Conservation (phyloP, 208 protist species). For the Sergeia podlipaevii region DNA sequence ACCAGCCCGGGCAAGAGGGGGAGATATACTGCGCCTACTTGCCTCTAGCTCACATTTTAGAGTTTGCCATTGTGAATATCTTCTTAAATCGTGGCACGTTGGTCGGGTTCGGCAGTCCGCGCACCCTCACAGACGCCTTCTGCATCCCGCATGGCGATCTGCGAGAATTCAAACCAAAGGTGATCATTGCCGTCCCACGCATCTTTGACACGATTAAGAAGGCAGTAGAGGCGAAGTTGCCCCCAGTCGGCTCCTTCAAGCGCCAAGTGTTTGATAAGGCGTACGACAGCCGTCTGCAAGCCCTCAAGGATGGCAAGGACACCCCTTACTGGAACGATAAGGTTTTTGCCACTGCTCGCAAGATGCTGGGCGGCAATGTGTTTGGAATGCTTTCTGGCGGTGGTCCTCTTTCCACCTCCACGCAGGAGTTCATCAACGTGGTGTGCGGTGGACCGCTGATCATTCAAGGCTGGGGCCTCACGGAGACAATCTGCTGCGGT, state of each 20-base stretch:
- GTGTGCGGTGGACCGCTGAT: conserved; percentile 20
- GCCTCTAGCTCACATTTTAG: conserved; percentile 72
- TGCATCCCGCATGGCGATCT: conserved; percentile 49
- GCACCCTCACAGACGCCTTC: conserved; percentile 29
- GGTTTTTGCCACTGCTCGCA: conserved; percentile 43
- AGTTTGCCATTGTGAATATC: conserved; percentile 40
- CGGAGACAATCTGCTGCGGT: conserved; percentile 49
- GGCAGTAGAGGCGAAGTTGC: conserved; percentile 42
- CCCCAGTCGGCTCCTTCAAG: conserved; percentile 24
- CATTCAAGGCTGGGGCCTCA: conserved; percentile 67
- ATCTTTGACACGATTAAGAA: conserved; percentile 77
- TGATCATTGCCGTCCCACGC: conserved; percentile 63
- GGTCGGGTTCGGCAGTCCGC: conserved; percentile 42
- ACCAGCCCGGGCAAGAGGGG: conserved; percentile 29
- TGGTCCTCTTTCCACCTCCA: conserved; percentile 32
- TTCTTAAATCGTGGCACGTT: conserved; percentile 31
- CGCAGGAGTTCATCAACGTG: conserved; percentile 51
- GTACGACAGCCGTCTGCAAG: conserved; percentile 30
- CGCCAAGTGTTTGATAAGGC: conserved; percentile 46
- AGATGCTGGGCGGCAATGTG: conserved; percentile 41
- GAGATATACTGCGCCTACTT: conserved; percentile 65
- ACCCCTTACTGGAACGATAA: conserved; percentile 64
- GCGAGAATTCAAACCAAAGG: conserved; percentile 45
- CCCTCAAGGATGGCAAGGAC: conserved; percentile 33
- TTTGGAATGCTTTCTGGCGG: conserved; percentile 49